Evolutionary conservation across 169 alveolate genomes (phyloP).

Genomic region (Nephromyces sp.): DNA sequence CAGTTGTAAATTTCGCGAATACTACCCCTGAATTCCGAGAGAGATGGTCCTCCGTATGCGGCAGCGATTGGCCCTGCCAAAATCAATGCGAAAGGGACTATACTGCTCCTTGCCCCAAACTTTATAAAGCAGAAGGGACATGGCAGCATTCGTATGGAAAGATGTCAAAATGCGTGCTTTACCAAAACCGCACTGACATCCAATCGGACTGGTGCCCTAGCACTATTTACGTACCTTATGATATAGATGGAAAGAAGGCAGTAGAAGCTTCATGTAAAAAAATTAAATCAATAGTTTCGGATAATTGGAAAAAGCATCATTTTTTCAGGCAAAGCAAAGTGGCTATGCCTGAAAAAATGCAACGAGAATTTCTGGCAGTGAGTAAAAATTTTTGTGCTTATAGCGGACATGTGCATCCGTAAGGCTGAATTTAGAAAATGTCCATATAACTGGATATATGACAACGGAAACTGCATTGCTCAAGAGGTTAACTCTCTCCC

Average conservation of each 20-base stretch:
- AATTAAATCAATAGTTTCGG: background rate
- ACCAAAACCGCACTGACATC: background rate
- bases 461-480: background rate
- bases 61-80: background rate
- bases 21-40: background rate
- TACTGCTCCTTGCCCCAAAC: background rate
- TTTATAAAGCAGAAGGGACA: background rate
- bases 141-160: background rate
- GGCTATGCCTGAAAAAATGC: background rate
- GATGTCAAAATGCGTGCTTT: background rate
- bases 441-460: background rate
- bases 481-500: background rate
- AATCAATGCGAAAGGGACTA: background rate
- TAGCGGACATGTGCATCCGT: background rate
- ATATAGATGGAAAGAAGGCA: background rate
- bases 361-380: background rate
- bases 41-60: background rate
- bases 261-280: background rate
- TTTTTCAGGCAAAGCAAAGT: background rate
- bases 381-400: background rate
- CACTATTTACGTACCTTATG: background rate
- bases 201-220: background rate
- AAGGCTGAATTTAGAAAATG: background rate
- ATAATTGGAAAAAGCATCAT: background rate
- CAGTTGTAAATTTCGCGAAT: background rate